Percentiles rank a stretch among this genome's conserved stretches.
Evolutionary conservation across 2,329 filamentous ascomycete species (phyloP).

Genomic region (Colletotrichum camelliae): DNA sequence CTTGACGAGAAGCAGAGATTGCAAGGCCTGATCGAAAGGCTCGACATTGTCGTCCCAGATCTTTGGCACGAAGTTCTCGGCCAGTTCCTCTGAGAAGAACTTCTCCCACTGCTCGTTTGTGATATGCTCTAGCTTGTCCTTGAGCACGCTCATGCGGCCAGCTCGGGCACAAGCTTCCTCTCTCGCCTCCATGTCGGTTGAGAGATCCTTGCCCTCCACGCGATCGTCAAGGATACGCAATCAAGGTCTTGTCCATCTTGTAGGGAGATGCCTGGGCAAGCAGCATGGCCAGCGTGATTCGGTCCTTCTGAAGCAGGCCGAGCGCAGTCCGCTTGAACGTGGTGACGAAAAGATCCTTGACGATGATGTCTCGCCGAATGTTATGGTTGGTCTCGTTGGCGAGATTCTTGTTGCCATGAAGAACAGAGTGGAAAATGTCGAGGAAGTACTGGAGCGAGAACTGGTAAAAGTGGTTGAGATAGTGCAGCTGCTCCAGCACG

Average conservation of each 20-base stretch:
- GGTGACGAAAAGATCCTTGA: conserved; percentile 89
- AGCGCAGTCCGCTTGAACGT: conserved; percentile 94
- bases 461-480: conserved; percentile 99
- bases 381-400: conserved; percentile 76
- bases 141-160: conserved; percentile 74
- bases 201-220: conserved; percentile 79
- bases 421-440: conserved; percentile 93
- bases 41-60: conserved; percentile 72
- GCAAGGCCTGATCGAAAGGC: conserved; percentile 76
- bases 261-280: conserved; percentile 96
- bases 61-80: conserved; percentile 81
- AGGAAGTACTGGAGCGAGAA: conserved; percentile 99
- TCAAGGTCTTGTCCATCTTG: conserved; percentile 88
- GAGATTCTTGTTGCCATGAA: conserved; percentile 79
- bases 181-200: conserved; percentile 66
- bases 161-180: conserved; percentile 74
- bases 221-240: conserved; percentile 84
- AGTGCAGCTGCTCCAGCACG: conserved; percentile 94
- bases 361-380: conserved; percentile 84
- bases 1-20: conserved; percentile 89
- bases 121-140: conserved; percentile 70
- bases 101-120: conserved; percentile 73
- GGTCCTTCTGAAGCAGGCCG: conserved; percentile 90
- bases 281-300: conserved; percentile 92
- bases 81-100: conserved; percentile 86